These are phyloP conservation scores for Didymosphaeria variabile DNA, from an alignment of 2,329 filamentous ascomycete genomes.

Conservation along the genomic window DNA sequence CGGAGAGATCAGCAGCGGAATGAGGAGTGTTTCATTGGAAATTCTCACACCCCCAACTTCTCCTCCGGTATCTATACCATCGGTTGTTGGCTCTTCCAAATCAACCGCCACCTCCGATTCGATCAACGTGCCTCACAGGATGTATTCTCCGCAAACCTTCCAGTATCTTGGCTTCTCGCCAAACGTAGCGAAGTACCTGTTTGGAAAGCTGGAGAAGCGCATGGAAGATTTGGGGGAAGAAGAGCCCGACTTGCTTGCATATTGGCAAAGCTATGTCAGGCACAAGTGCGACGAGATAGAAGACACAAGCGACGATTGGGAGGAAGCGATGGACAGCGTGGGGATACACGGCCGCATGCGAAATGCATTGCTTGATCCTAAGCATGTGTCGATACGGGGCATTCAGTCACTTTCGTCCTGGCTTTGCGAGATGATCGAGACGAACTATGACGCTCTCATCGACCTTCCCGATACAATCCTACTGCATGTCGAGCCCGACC, in stretches of 20 bases:
- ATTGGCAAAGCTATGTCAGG: not conserved
- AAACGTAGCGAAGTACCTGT: no score
- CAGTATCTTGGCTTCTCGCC: no score
- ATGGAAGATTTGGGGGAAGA: not conserved
- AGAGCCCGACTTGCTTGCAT: not conserved
- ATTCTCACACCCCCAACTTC: no score
- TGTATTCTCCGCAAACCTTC: no score
- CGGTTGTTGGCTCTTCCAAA: no score
- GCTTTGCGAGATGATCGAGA: conserved; percentile 1
- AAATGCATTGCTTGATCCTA: not conserved
- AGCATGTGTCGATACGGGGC: not conserved
- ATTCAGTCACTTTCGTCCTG: not conserved
- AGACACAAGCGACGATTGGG: not conserved
- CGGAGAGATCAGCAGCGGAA: no score
- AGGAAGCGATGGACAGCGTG: not conserved
- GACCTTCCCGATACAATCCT: not conserved
- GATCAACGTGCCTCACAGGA: no score
- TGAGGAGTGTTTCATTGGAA: no score
- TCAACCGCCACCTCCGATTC: no score
- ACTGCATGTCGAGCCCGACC: not conserved
- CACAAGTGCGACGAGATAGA: not conserved
- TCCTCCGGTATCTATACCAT: no score
- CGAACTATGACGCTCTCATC: not conserved
- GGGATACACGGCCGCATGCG: not conserved
- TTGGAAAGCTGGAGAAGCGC: no score